Conservation (phyloP, 371 early-diverging fungal genomes). For the Haplosporangium sp. region DNA sequence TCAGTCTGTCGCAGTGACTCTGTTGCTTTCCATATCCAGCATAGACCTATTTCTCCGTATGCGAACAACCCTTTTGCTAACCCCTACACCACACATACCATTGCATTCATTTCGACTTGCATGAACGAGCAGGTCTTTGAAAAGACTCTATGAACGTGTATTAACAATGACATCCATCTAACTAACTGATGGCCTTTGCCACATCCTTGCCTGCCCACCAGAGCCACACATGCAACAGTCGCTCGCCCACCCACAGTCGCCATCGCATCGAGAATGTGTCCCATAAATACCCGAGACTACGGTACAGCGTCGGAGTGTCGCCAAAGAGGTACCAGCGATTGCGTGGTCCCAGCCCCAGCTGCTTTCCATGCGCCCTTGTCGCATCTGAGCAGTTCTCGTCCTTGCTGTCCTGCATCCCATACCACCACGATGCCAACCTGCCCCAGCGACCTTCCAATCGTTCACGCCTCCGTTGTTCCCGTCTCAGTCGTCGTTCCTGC, state of each 20-base stretch:
- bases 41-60: not conserved
- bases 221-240: constrained; percentile 34
- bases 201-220: constrained; percentile 53
- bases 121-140: not conserved
- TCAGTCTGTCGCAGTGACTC: no score
- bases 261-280: constrained; percentile 49
- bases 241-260: constrained; percentile 44
- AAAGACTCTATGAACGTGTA: not conserved
- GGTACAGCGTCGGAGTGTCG: constrained; percentile 49
- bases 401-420: constrained; percentile 26
- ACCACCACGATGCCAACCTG: constrained; percentile 46
- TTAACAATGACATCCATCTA: not conserved
- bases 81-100: no score
- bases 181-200: constrained; percentile 36
- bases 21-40: not conserved
- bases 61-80: no score
- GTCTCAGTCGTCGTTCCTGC: constrained; percentile 17
- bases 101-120: no score
- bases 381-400: constrained; percentile 46
- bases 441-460: constrained; percentile 44
- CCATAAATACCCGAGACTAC: constrained; percentile 41
- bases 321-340: constrained; percentile 57
- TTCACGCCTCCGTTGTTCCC: constrained; percentile 29
- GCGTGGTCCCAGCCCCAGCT: constrained; percentile 41
- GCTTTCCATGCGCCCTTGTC: constrained; percentile 35